Evolutionary conservation across 352 stramenopile genomes (phyloP).

Genomic region (Peronospora destructor): DNA sequence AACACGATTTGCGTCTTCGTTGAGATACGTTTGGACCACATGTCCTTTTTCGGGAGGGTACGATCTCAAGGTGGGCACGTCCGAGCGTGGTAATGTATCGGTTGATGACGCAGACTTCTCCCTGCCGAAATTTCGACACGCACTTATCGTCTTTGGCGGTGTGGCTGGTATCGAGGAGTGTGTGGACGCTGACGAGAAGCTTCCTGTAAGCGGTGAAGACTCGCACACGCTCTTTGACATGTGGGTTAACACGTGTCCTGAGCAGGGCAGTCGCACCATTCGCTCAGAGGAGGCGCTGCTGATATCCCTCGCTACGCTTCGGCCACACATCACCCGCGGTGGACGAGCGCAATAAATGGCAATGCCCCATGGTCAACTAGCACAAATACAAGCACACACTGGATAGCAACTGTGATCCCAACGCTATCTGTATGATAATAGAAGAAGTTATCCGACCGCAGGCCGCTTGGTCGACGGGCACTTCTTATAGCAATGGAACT

Average conservation of each 20-base stretch:
- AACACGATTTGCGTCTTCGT: slow-evolving; percentile 88
- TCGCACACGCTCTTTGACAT: slow-evolving; percentile 93
- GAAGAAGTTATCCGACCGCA: slow-evolving; percentile 17
- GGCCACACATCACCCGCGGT: slow-evolving; percentile 46
- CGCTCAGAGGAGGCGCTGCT: slow-evolving; percentile 97
- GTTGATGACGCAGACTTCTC: slow-evolving; percentile 90
- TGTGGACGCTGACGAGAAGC: slow-evolving; percentile 94
- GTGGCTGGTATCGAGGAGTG: slow-evolving; percentile 96
- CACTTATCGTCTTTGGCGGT: slow-evolving; percentile 95
- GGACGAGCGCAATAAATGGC: slow-evolving; percentile 27
- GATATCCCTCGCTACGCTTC: slow-evolving; percentile 90
- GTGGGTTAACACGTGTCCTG: slow-evolving; percentile 95
- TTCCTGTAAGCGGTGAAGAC: slow-evolving; percentile 87
- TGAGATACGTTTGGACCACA: slow-evolving; percentile 92
- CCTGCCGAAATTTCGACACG: slow-evolving; percentile 85
- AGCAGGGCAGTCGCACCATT: slow-evolving; percentile 95
- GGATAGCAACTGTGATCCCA: slow-evolving; percentile 3
- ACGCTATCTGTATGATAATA: slow-evolving; percentile 4
- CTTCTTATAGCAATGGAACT: slow-evolving; percentile 90
- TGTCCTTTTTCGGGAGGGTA: slow-evolving; percentile 91
- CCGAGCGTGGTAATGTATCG: slow-evolving; percentile 86
- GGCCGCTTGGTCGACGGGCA: slow-evolving; percentile 74
- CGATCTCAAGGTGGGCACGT: slow-evolving; percentile 97
- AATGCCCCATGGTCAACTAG: slow-evolving; percentile 11
- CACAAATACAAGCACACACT: too few species aligned